These are phyloP conservation scores for Cucurbita pepo DNA, from an alignment of 306 rosid species.

Conservation along the genomic window DNA sequence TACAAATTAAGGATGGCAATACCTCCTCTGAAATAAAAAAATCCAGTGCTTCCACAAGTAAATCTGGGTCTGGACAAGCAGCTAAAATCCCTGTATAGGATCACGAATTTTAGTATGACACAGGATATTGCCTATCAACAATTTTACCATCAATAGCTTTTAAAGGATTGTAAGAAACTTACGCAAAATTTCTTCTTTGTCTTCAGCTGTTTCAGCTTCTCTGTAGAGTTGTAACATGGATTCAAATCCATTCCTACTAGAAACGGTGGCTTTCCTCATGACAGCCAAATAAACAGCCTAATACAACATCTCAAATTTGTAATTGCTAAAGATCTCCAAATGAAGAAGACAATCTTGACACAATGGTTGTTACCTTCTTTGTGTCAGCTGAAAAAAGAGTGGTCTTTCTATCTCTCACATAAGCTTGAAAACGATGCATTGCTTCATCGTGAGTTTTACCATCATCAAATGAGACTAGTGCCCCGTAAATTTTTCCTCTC, in stretches of 20 bases:
- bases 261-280: constrained; percentile 29
- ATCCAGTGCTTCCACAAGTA: constrained; percentile 33
- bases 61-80: constrained; percentile 37
- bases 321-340: not conserved
- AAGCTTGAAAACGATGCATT: constrained; percentile 25
- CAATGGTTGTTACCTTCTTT: constrained; percentile 20
- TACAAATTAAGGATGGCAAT: not conserved
- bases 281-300: constrained; percentile 44
- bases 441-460: constrained; percentile 39
- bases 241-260: constrained; percentile 25
- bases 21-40: constrained; percentile 37
- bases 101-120: not conserved
- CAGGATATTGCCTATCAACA: not conserved
- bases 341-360: not conserved
- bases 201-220: constrained; percentile 30
- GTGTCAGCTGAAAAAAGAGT: constrained; percentile 38
- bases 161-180: constrained; percentile 4
- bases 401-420: constrained; percentile 25
- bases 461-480: constrained; percentile 40
- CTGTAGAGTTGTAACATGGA: constrained; percentile 27
- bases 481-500: constrained; percentile 28
- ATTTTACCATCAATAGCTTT: not conserved
- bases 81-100: constrained; percentile 31
- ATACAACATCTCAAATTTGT: not conserved
- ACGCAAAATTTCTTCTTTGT: constrained; percentile 28